Evolutionary conservation across 2,329 filamentous ascomycete genomes (phyloP), one percentile per base, ranked within the genome.

Genomic region (Esteya vermicola): DNA sequence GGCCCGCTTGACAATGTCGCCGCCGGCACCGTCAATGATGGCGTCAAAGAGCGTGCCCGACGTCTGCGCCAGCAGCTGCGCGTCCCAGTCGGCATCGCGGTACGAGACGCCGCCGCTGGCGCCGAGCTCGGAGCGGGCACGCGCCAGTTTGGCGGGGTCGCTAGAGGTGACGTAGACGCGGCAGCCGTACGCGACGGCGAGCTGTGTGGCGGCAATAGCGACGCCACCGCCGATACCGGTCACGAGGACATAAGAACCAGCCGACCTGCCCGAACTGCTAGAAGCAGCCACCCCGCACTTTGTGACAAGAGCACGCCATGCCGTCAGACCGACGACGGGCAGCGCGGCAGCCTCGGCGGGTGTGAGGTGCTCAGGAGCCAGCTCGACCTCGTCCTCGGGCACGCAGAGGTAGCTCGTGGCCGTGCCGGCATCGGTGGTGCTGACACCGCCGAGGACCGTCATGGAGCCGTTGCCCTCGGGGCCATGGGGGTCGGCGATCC

Each of bases 151-250:
- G 50, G 71, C 76, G 47, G 74, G 59, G 47, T 75, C 78, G 9
- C 83, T 78, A 41, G 78, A 85, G 2, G 80, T 89, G 41, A 94
- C 85, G 54, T 70, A 93, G n/a, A 89, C 81, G 55, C 78, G 75
- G 51, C 79, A 75, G 28, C 85, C 83, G 48, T 75, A 62, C 9
- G 75, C 85, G 12, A 79, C 75, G 10, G 75, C 86, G 59, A 93
- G 93, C 56, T 85, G 70, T 50, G 95, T 63, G 6, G 73, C 81
- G 64, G 84, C 79, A 41, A 95, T 63, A 26, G 89, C 89, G 1
- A 95, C 89, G 33, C 89, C 89, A 27, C 89, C 89, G 1, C 89
- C 89, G 57, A 96, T 93, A 0, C 89, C 89, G 5, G 89, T 95
- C 32, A 96, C 62, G 25, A 96, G 64, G 4, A 96, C 67, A 53